Base-by-base conservation (phyloP, 139 green algal genomes). In the Medakamo hakoo region DNA sequence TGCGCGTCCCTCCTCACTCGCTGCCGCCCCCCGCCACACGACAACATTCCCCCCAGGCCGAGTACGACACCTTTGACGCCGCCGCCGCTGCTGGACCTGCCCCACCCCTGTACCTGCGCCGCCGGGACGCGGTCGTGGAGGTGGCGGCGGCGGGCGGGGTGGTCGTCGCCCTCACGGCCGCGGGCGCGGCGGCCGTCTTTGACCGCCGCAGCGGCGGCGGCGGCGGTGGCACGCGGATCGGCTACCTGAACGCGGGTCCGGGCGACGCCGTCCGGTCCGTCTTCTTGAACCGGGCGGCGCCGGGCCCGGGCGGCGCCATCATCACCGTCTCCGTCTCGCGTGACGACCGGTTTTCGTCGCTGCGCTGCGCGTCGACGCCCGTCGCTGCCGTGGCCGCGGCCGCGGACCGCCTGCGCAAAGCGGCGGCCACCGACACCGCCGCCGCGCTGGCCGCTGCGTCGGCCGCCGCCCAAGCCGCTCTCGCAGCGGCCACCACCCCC, bases 401-500 rank as follows among this genome's bases (percentile, higher is more conserved):
- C 40, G n/a, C n/a, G n/a, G n/a, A n/a, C n/a, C n/a, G n/a, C n/a
- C n/a, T n/a, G n/a, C n/a, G n/a, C n/a, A n/a, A n/a, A n/a, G n/a
- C n/a, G n/a, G n/a, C n/a, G n/a, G n/a, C n/a, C n/a, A n/a, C n/a
- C n/a, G n/a, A n/a, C n/a, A n/a, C n/a, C n/a, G n/a, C n/a, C n/a
- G n/a, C n/a, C n/a, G n/a, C n/a, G n/a, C n/a, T n/a, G n/a, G n/a
- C n/a, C n/a, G n/a, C n/a, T n/a, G n/a, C n/a, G n/a, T n/a, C n/a
- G n/a, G n/a, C n/a, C n/a, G n/a, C n/a, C n/a, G n/a, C n/a, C n/a
- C n/a, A n/a, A n/a, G n/a, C n/a, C n/a, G n/a, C n/a, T n/a, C n/a
- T n/a, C n/a, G n/a, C n/a, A n/a, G 16, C 40, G 9, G 9, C 40
- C 40, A 52, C 40, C 40, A 52, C 40, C 40, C 58, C 77, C 4